phyloP scores from a whole-genome alignment of 2,329 filamentous ascomycete species.

The Pseudocercospora cruenta region DNA sequence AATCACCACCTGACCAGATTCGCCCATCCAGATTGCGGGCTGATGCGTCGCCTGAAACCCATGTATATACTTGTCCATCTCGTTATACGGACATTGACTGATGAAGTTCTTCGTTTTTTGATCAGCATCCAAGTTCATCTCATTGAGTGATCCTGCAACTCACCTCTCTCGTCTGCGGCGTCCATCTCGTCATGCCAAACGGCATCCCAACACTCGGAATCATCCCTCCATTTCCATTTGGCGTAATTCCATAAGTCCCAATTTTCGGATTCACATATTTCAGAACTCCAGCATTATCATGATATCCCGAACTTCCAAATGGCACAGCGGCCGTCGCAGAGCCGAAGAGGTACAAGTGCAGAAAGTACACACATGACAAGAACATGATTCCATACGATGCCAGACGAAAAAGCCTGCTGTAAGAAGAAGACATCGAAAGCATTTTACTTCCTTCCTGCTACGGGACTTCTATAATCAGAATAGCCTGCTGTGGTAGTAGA shows the following conservation, averaged over 20 bases:
- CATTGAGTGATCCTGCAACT: not conserved
- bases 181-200: slow-evolving; percentile 58
- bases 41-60: slow-evolving; percentile 57
- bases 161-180: slow-evolving; percentile 47
- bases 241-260: slow-evolving; percentile 38
- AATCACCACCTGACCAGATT: slow-evolving; percentile 52
- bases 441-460: not conserved
- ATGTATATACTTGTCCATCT: slow-evolving; percentile 49
- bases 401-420: not conserved
- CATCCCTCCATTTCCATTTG: slow-evolving; percentile 42
- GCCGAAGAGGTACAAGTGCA: not conserved
- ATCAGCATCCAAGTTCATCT: slow-evolving; percentile 33
- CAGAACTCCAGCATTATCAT: slow-evolving; percentile 34
- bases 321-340: not conserved
- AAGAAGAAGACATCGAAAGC: not conserved
- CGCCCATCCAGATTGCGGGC: slow-evolving; percentile 59
- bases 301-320: slow-evolving; percentile 19
- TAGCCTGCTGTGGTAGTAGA: not conserved
- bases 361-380: not conserved
- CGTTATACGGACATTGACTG: slow-evolving; percentile 53
- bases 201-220: slow-evolving; percentile 43
- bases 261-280: slow-evolving; percentile 39
- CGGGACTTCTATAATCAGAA: not conserved
- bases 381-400: not conserved
- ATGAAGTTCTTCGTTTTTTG: slow-evolving; percentile 48